These are phyloP conservation scores for Lactifluus piperatus DNA, from an alignment of 768 basidiomycete genomes.

Conservation along the genomic window DNA sequence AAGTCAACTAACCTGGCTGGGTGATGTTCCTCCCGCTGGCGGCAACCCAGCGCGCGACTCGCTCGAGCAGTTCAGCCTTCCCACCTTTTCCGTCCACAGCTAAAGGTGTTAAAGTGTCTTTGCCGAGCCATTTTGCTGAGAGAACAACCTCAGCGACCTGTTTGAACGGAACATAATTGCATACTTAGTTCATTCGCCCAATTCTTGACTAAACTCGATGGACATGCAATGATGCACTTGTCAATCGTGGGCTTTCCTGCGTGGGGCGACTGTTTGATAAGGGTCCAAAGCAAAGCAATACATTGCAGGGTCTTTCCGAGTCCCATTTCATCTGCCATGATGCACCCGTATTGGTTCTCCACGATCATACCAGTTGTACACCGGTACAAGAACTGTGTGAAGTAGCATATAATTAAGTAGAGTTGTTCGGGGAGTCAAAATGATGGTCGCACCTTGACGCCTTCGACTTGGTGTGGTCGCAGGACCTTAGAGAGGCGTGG, in stretches of 20 bases:
- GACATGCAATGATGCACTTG: constrained; percentile 96
- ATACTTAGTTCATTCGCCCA: constrained; percentile 95
- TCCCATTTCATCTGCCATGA: constrained; percentile 99
- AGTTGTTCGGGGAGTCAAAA: neutral
- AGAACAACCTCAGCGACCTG: neutral
- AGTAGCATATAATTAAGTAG: constrained; percentile 1
- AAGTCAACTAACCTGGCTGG: constrained; percentile 59
- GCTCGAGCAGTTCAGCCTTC: constrained; percentile 69
- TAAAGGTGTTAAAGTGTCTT: constrained; percentile 69
- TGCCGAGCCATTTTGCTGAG: constrained; percentile 94
- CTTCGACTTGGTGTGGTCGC: constrained; percentile 96
- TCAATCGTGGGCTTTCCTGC: constrained; percentile 84
- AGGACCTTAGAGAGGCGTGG: constrained; percentile 80
- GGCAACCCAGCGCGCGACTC: constrained; percentile 83
- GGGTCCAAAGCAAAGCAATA: constrained; percentile 90
- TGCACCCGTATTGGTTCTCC: constrained; percentile 87
- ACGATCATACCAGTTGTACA: constrained; percentile 92
- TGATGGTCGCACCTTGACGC: constrained; percentile 70
- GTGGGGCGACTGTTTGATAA: constrained; percentile 90
- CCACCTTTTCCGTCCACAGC: constrained; percentile 90
- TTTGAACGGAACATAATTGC: constrained; percentile 20
- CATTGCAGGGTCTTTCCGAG: constrained; percentile 96
- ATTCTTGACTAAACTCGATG: constrained; percentile 92
- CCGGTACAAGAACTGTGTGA: constrained; percentile 81
- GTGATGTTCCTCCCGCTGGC: constrained; percentile 85